Base-by-base conservation (phyloP, 495 filamentous ascomycete species). In the Annulohypoxylon nitens region DNA sequence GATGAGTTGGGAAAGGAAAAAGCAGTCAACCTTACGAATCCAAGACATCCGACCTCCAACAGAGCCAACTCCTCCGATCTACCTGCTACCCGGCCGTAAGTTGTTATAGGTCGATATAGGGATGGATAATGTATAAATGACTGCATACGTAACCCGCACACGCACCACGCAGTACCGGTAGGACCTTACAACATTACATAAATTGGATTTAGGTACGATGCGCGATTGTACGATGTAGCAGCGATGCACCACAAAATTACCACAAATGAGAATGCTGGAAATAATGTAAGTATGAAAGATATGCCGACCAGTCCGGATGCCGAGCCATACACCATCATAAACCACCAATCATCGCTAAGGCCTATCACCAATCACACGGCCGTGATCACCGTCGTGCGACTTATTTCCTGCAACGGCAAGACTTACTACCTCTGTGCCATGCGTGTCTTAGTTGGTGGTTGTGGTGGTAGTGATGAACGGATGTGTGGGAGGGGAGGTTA, bases 111-210 rank as follows among this genome's bases (percentile, higher is more conserved):
- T 11, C 18, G 5, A 9, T 55, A 58, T 10, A 34, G 9, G 11
- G 54, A 8, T 39, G 4, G 54, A 58, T 23, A 58, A 41, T 71
- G 33, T 25, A 59, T 47, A 58, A 36, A 43, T 36, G 51, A 61
- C 23, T 33, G 26, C 59, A 64, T 74, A 63, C 71, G 71, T 62
- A 74, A 73, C 61, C 34, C n/a, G 43, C 20, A 47, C 55, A 67
- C 50, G 63, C 64, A 67, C 48, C 30, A 67, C 50, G 63, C 64
- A 67, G 48, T 20, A 43, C 11, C 36, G 8, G 36, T 16, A 10
- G 36, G 20, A 23, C 20, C 20, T 23, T 26, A 48, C 34, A 18
- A 60, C 67, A 53, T 53, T 65, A 64, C 61, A 64, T 64, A 54
- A 62, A 34, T 33, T 43, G n/a, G 39, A n/a, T n/a, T 34, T 34